Conservation (phyloP, 352 stramenopile genomes). For the Peronospora belbahrii region DNA sequence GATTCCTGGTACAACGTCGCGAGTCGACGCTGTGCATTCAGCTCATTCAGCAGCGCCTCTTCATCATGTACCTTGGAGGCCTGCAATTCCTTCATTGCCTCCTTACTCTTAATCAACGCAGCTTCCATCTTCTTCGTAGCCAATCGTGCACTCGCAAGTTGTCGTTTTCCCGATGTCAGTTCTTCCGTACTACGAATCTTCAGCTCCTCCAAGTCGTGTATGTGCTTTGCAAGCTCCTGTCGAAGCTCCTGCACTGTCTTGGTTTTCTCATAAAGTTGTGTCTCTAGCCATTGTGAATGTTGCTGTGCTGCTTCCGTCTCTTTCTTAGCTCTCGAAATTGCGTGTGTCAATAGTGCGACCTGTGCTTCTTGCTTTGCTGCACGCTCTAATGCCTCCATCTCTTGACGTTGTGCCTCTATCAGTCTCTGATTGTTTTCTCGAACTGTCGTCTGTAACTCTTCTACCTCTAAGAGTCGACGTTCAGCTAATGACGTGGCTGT, state of each 20-base stretch:
- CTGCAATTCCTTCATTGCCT: constrained; percentile 63
- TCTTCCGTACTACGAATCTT: constrained; percentile 48
- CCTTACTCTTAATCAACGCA: constrained; percentile 51
- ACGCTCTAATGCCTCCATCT: constrained; percentile 57
- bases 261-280: constrained; percentile 57
- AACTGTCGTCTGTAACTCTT: constrained; percentile 47
- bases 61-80: constrained; percentile 51
- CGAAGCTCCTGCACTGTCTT: constrained; percentile 55
- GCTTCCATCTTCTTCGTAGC: constrained; percentile 60
- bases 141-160: constrained; percentile 55
- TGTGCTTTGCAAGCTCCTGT: constrained; percentile 41
- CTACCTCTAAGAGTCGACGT: constrained; percentile 51
- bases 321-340: constrained; percentile 38
- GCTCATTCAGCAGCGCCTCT: constrained; percentile 56
- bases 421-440: constrained; percentile 52
- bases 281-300: constrained; percentile 63
- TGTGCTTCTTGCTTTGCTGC: constrained; percentile 52
- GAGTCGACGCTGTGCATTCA: constrained; percentile 58
- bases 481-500: constrained; percentile 42
- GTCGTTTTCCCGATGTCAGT: constrained; percentile 33
- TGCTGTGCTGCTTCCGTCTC: constrained; percentile 44
- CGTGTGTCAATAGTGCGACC: constrained; percentile 46
- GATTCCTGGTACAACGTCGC: constrained; percentile 71
- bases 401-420: constrained; percentile 43
- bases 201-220: constrained; percentile 46